Evolutionary conservation across 257 asterid genomes (phyloP), one percentile per base, ranked within the genome.

Genomic region (Anisodus tanguticus): DNA sequence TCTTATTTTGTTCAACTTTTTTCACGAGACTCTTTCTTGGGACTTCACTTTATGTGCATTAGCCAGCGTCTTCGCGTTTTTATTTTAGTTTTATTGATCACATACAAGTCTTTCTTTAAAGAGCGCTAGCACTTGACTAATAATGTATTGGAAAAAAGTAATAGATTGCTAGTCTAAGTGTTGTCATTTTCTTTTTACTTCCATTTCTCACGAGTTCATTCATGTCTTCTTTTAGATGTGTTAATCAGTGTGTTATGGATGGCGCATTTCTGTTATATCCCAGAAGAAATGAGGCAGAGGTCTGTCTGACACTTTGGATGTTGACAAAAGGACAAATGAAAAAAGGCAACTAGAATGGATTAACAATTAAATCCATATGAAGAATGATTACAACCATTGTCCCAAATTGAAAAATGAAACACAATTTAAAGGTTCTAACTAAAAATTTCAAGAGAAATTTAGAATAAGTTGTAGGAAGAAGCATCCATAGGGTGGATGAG

Each of bases 391-490:
- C 49, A 77, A 53, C 45, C 64, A 53, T 26, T 26, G n/a, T 2
- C 4, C 47, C 81, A 26, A 51, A 59, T 3, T 2, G 31, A 59
- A 17, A 16, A 72, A 76, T 26, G 47, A 10, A 77, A 53, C 26
- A 53, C 13, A 77, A 53, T 13, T 22, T 22, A 11, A 26, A 12
- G 26, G 26, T 76, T 8, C n/a, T 8, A n/a, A 26, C 64, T 13
- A n/a, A n/a, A 19, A 76, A 7, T 1, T 13, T 1, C 19, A 5
- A 15, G 53, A 69, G 12, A 26, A 26, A 26, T 26, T 77, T 53
- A 77, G 66, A 77, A 84, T 8, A 87, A 83, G 39, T 37, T 83
- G 86, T 26, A 81, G 57, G 88, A 31, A 81, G 86, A 80, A 77
- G 64, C 82, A 54, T 77, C 66, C 82, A 77, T 53, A 77, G 63